These are phyloP conservation scores for Tritrichomonas musculus DNA, from an alignment of 208 protist genomes.

Conservation along the genomic window DNA sequence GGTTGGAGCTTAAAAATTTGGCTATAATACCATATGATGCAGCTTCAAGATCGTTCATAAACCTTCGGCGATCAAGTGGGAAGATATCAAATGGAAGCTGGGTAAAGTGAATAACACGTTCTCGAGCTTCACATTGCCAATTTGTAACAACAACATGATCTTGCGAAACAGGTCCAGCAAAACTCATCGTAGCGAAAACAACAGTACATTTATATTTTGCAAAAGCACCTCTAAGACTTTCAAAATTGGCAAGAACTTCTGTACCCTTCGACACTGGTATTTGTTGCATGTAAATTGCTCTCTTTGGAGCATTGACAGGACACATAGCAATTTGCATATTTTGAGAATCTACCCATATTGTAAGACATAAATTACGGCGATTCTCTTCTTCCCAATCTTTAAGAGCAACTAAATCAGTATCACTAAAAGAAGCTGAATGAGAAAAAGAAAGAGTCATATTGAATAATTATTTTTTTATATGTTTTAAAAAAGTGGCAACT, in stretches of 20 bases:
- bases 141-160: constrained; percentile 29
- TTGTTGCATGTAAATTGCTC: background rate
- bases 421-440: background rate
- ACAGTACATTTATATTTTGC: background rate
- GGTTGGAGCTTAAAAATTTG: background rate
- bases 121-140: constrained; percentile 12
- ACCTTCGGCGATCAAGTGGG: background rate
- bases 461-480: too few relatives aligned
- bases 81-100: constrained; percentile 6
- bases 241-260: background rate
- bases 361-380: background rate
- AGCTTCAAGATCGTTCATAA: constrained; percentile 29
- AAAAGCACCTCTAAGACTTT: background rate
- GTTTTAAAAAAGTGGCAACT: too few relatives aligned
- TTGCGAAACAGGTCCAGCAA: constrained; percentile 2
- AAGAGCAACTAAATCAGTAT: background rate
- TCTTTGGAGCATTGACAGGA: background rate
- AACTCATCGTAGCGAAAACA: constrained; percentile 19
- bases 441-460: background rate
- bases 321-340: background rate
- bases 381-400: background rate
- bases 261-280: background rate
- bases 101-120: constrained; percentile 20
- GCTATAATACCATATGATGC: constrained; percentile 27
- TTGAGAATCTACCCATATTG: background rate